These are phyloP conservation scores for Davidsoniella eucalypti DNA, from an alignment of 2,329 filamentous ascomycete species.

Conservation along the genomic window DNA sequence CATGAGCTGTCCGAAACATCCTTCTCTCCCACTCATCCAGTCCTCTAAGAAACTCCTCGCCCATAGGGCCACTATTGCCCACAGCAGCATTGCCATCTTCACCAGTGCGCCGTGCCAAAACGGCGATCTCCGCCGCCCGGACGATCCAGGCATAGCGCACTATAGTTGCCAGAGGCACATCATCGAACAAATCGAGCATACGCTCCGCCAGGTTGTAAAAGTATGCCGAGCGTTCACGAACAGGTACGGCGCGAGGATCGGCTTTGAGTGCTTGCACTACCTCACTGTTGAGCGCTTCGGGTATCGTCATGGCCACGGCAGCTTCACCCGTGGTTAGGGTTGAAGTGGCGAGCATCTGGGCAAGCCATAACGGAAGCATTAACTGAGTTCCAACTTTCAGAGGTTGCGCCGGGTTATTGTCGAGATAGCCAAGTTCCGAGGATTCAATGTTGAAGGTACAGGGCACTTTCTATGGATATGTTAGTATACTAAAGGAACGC, in stretches of 20 bases:
- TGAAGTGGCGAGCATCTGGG: slow-evolving; percentile 74
- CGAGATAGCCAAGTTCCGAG: slow-evolving; percentile 72
- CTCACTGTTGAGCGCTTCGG: slow-evolving; percentile 55
- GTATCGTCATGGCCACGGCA: slow-evolving; percentile 67
- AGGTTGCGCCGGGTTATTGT: slow-evolving; percentile 54
- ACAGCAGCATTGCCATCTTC: slow-evolving; percentile 35
- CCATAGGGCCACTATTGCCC: slow-evolving; percentile 23
- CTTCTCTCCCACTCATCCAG: slow-evolving; percentile 80
- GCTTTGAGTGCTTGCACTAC: slow-evolving; percentile 85
- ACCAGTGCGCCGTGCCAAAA: slow-evolving; percentile 72
- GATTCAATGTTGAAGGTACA: slow-evolving; percentile 89
- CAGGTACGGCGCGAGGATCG: slow-evolving; percentile 68
- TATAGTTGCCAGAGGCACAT: slow-evolving; percentile 58
- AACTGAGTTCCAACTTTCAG: slow-evolving; percentile 70
- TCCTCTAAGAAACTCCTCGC: slow-evolving; percentile 70
- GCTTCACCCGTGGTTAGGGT: slow-evolving; percentile 27
- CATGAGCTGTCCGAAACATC: slow-evolving; percentile 57
- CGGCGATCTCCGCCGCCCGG: slow-evolving; percentile 64
- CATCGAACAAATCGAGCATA: slow-evolving; percentile 82
- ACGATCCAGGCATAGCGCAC: slow-evolving; percentile 64
- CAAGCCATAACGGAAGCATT: slow-evolving; percentile 81
- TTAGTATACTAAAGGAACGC: slow-evolving; percentile 1
- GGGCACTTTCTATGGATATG: slow-evolving; percentile 58
- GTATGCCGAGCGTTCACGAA: slow-evolving; percentile 68
- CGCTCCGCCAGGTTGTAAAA: slow-evolving; percentile 77